Evolutionary conservation across 2,329 filamentous ascomycete species (phyloP).

Genomic region (Corinectria fuckeliana): DNA sequence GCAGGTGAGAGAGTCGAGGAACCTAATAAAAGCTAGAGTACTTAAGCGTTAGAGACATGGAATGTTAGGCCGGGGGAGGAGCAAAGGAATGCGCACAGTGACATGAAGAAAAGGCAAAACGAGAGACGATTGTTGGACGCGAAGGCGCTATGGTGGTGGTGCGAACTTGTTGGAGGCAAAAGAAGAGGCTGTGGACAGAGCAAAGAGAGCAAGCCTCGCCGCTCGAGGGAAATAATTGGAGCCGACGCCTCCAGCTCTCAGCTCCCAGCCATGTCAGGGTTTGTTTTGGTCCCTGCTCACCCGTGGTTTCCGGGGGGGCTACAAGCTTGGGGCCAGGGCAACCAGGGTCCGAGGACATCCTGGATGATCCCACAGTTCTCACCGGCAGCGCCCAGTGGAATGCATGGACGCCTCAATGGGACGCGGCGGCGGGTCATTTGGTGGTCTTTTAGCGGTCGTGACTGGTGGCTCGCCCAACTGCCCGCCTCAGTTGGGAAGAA

Average conservation of each 20-base stretch:
- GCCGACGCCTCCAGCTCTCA: no score
- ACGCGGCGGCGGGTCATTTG: background rate
- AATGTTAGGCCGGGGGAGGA: conserved; percentile 8
- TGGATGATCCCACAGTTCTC: conserved; percentile 3
- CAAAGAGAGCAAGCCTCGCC: background rate
- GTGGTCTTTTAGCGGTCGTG: background rate
- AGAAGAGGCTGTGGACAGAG: background rate
- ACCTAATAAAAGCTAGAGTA: conserved; percentile 21
- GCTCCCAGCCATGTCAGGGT: conserved; percentile 12
- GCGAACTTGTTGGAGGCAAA: background rate
- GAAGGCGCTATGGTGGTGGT: background rate
- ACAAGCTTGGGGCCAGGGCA: conserved; percentile 25
- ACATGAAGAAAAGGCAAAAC: background rate
- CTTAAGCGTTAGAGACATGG: conserved; percentile 8
- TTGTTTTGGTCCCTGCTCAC: conserved; percentile 30
- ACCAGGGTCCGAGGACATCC: no score
- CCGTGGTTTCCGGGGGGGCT: conserved; percentile 29
- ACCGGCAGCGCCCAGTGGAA: background rate
- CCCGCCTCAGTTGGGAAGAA: background rate
- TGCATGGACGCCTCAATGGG: background rate
- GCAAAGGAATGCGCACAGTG: background rate
- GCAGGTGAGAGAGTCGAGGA: conserved; percentile 15
- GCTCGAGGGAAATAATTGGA: background rate
- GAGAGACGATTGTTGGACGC: background rate
- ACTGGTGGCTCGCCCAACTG: conserved; percentile 1